Evolutionary conservation across 768 basidiomycete genomes (phyloP), one percentile per base, ranked within the genome.

Genomic region (Trametes gibbosa): DNA sequence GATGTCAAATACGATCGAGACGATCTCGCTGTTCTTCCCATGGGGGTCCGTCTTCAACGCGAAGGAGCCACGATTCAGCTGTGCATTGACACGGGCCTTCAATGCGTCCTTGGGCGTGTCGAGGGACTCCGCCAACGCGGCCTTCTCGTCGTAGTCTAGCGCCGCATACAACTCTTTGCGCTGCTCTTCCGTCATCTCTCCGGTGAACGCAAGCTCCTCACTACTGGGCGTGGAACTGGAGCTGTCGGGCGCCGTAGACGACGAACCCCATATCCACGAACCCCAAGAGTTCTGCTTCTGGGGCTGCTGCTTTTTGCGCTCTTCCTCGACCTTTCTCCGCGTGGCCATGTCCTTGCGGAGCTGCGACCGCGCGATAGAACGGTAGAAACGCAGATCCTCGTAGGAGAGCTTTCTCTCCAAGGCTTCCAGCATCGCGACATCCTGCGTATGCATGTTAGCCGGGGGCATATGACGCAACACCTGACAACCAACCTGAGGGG

Each of bases 311-410:
- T 80, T 79, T 68, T 80, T 80, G 67, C 85, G 83, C 51, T 86
- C 85, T 66, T 91, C 89, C 53, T 92, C 80, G 40, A 81, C 72
- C 66, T 85, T 86, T 65, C 82, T 81, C 48, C 79, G 75, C 35
- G 87, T 75, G 2, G 85, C 90, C 21, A 84, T 79, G 66, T 98
- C 94, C 70, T 98, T 94, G 65, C 88, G 85, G 16, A 96, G 78
- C 63, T 85, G 85, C 2, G 93, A 93, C 25, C 92, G 86, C 0
- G 94, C 92, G 60, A 98, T 92, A 3, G 95, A 98, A 32, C 97
- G 86, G 75, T 98, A 99, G 74, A 98, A 97, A 3, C 96, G 87
- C 50, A 99, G 87, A 67, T 98, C 97, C 71, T 96, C 93, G 65
- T 98, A 98, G 0, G 86, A 81, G 27, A 98, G 79, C 70, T 92